phyloP scores from a whole-genome alignment of 352 stramenopile genomes.

The Phytophthora agathidicida region DNA sequence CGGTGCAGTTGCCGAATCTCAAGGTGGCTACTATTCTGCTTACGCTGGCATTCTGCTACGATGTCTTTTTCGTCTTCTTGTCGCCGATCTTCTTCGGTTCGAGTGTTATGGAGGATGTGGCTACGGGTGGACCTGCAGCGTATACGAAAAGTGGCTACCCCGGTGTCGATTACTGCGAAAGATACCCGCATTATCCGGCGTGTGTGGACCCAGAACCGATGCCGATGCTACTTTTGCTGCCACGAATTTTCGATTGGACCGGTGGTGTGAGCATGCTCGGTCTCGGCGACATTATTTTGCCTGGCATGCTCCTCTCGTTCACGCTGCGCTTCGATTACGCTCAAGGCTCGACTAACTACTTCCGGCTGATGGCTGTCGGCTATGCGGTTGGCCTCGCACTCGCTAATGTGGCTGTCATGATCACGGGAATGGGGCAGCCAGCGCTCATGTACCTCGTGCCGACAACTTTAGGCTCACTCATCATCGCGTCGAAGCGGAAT shows the following conservation, averaged over 20 bases:
- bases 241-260: conserved; percentile 91
- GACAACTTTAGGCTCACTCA: conserved; percentile 87
- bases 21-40: conserved; percentile 91
- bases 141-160: conserved; percentile 73
- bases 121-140: conserved; percentile 83
- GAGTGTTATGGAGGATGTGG: conserved; percentile 95
- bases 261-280: conserved; percentile 94
- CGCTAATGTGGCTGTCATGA: conserved; percentile 93
- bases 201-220: conserved; percentile 88
- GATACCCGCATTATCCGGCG: conserved; percentile 60
- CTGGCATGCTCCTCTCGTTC: conserved; percentile 94
- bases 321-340: conserved; percentile 91
- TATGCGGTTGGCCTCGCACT: conserved; percentile 94
- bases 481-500: conserved; percentile 64
- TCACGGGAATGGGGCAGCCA: conserved; percentile 94
- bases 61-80: conserved; percentile 97
- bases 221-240: conserved; percentile 96
- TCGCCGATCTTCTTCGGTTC: conserved; percentile 88
- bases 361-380: conserved; percentile 83
- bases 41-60: conserved; percentile 93
- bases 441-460: conserved; percentile 97
- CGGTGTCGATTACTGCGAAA: conserved; percentile 77
- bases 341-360: conserved; percentile 75
- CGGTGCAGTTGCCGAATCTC: conserved; percentile 92
- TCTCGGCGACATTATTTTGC: conserved; percentile 96